Evolutionary conservation across 1,139 yeast species (phyloP).

Genomic region (Taiozyma onychis): DNA sequence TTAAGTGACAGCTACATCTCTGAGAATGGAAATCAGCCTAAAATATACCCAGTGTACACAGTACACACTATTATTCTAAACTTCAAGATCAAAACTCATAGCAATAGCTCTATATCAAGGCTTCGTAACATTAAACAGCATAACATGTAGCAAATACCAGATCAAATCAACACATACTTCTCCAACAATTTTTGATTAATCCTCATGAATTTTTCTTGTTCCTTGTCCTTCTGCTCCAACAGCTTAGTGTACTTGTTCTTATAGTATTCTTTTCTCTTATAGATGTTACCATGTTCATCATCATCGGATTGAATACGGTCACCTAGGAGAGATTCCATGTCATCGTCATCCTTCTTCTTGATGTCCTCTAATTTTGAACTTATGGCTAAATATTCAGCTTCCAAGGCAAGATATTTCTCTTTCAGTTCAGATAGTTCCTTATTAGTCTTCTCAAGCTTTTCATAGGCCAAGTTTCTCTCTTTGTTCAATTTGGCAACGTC

Average conservation of each 20-base stretch:
- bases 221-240: conserved; percentile 11
- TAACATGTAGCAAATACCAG: too few relatives aligned
- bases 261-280: conserved; percentile 14
- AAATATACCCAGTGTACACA: too few relatives aligned
- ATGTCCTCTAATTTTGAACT: background rate
- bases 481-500: conserved; percentile 3
- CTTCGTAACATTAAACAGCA: too few relatives aligned
- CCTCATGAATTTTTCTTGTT: conserved; percentile 7
- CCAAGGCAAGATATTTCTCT: conserved; percentile 4
- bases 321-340: background rate
- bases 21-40: background rate
- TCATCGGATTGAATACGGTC: background rate
- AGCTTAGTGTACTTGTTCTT: conserved; percentile 8
- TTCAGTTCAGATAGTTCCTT: conserved; percentile 7
- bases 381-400: conserved; percentile 4
- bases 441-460: background rate
- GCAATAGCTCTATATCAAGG: too few relatives aligned
- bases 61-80: too few relatives aligned
- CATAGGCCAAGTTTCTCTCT: conserved; percentile 1
- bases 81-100: too few relatives aligned
- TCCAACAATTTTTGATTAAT: conserved; percentile 9
- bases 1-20: too few relatives aligned
- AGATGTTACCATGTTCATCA: background rate
- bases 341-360: background rate
- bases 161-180: conserved; percentile 7